Conservation (phyloP, 2,329 filamentous ascomycete species). For the Rutstroemia sp. region DNA sequence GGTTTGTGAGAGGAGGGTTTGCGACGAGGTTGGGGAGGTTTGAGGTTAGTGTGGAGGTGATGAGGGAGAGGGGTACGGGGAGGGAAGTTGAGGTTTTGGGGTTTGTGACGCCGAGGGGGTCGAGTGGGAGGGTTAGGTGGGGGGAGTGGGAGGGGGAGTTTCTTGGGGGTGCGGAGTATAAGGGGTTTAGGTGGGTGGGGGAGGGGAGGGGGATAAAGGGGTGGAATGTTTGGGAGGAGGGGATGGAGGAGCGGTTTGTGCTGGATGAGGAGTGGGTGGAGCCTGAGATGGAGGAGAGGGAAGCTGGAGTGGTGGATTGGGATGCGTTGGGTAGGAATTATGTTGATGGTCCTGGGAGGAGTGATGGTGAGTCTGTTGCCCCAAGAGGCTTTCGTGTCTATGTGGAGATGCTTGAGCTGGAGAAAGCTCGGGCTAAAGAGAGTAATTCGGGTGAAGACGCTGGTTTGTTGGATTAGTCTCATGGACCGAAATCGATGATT, state of each 20-base stretch:
- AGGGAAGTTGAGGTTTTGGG: not conserved
- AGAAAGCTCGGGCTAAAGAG: not conserved
- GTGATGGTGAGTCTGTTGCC: not conserved
- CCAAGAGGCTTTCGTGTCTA: not conserved
- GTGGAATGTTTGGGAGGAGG: not conserved
- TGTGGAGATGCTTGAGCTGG: not conserved
- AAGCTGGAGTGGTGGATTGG: not conserved
- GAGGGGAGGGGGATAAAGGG: not conserved
- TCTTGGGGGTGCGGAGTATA: not conserved
- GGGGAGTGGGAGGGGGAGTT: not conserved
- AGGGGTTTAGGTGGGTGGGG: not conserved
- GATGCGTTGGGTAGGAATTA: not conserved
- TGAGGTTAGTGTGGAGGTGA: conserved; percentile 17
- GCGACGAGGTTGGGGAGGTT: conserved; percentile 34
- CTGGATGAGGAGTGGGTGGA: not conserved
- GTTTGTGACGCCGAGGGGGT: not conserved
- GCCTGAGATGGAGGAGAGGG: not conserved
- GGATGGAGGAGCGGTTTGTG: not conserved
- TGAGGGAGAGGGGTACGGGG: not conserved
- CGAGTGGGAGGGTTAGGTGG: not conserved
- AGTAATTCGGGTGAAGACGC: too few species aligned
- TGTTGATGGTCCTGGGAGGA: not conserved
- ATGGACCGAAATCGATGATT: too few species aligned
- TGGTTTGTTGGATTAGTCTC: too few species aligned
- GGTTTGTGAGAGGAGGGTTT: conserved; percentile 34